phyloP scores from a whole-genome alignment of 345 rosid species.

The Excoecaria cochinchinensis region DNA sequence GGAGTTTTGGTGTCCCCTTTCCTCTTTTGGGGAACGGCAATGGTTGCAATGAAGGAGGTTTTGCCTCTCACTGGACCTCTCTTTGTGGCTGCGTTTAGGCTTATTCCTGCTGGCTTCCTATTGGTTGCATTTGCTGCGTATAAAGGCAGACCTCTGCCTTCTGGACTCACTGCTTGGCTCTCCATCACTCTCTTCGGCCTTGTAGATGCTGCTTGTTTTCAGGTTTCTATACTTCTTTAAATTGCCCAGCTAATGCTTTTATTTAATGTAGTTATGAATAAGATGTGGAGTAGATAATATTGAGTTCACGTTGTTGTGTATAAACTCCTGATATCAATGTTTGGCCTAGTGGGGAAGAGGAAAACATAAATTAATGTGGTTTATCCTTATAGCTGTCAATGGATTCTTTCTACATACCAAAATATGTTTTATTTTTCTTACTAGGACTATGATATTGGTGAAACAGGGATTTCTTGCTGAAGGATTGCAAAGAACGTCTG shows the following conservation, averaged over 20 bases:
- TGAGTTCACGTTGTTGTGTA: background rate
- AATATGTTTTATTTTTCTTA: background rate
- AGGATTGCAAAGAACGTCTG: slow-evolving; percentile 88
- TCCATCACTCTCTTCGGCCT: slow-evolving; percentile 80
- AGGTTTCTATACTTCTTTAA: slow-evolving; percentile 36
- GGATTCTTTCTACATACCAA: background rate
- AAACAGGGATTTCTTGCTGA: slow-evolving; percentile 83
- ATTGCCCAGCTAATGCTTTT: background rate
- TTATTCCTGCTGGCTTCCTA: slow-evolving; percentile 80
- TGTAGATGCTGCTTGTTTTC: slow-evolving; percentile 84
- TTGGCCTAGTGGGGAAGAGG: background rate
- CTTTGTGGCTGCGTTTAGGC: slow-evolving; percentile 82
- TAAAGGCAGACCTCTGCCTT: slow-evolving; percentile 57
- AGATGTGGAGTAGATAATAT: background rate
- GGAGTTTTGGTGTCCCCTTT: slow-evolving; percentile 76
- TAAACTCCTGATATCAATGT: background rate
- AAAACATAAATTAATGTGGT: background rate
- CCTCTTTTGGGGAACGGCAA: slow-evolving; percentile 97
- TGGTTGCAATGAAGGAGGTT: slow-evolving; percentile 98
- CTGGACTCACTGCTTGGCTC: slow-evolving; percentile 77
- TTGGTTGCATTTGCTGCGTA: slow-evolving; percentile 68
- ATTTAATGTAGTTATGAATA: background rate
- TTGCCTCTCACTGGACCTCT: slow-evolving; percentile 80
- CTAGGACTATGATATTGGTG: slow-evolving; percentile 7
- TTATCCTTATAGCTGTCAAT: too few species aligned